Percentiles rank a stretch among this genome's conserved stretches.
phyloP scores from a whole-genome alignment of 768 basidiomycete species.

The Tylopilus sp. region DNA sequence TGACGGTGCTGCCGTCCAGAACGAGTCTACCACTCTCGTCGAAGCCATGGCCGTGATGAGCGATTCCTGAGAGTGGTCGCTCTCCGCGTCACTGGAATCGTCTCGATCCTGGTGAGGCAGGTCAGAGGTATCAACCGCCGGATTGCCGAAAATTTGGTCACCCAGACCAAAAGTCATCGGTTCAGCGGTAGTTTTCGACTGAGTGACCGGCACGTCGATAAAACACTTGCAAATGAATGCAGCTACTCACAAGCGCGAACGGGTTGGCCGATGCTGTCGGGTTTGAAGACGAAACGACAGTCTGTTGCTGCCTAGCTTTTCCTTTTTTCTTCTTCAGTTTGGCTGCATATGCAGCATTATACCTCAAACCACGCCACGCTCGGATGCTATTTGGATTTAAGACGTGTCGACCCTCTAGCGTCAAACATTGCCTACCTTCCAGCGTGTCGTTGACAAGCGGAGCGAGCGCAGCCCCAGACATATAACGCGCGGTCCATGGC shows the following conservation, averaged over 20 bases:
- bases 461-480: constrained; percentile 75
- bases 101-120: constrained; percentile 15
- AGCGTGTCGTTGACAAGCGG: constrained; percentile 67
- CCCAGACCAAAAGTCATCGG: constrained; percentile 53
- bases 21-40: constrained; percentile 52
- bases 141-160: constrained; percentile 60
- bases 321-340: constrained; percentile 60
- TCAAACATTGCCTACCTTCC: constrained; percentile 60
- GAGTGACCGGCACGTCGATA: constrained; percentile 2
- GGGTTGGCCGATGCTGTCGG: constrained; percentile 50
- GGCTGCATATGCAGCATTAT: constrained; percentile 70
- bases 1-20: constrained; percentile 64
- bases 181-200: constrained; percentile 29
- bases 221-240: neutral
- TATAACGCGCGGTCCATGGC: constrained; percentile 83
- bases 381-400: constrained; percentile 52
- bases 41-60: constrained; percentile 58
- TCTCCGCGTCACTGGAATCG: constrained; percentile 33
- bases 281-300: constrained; percentile 29
- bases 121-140: constrained; percentile 15
- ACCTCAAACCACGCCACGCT: constrained; percentile 74
- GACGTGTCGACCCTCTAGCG: constrained; percentile 6
- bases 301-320: constrained; percentile 38
- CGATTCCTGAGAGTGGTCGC: constrained; percentile 43
- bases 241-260: constrained; percentile 59